These are phyloP conservation scores for Pseudocercospora pini-densiflorae DNA, from an alignment of 2,329 filamentous ascomycete genomes.

Conservation along the genomic window DNA sequence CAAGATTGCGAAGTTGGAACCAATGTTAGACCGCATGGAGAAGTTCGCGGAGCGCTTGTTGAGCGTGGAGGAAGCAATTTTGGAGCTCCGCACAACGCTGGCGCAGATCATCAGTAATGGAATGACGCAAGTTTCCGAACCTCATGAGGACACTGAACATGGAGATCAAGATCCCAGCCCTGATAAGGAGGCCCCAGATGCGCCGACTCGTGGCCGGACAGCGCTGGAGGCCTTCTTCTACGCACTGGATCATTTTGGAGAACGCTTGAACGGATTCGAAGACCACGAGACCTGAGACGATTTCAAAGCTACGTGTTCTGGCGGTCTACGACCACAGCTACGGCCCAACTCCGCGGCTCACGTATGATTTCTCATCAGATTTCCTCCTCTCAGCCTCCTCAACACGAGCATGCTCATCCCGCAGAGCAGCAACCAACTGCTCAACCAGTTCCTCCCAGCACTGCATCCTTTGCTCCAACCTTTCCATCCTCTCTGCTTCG, in stretches of 20 bases:
- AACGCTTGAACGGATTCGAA: neutral
- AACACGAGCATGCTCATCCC: neutral
- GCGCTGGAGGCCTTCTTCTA: neutral
- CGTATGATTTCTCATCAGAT: neutral
- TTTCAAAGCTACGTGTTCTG: neutral
- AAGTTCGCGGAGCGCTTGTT: neutral
- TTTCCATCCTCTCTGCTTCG: neutral
- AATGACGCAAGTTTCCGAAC: too few species aligned
- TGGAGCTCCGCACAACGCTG: neutral
- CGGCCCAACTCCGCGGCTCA: too few species aligned
- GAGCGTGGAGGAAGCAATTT: neutral
- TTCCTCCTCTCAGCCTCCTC: neutral
- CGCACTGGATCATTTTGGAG: neutral
- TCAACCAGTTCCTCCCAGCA: neutral
- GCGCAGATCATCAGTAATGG: neutral
- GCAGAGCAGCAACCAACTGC: neutral
- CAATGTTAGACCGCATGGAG: neutral
- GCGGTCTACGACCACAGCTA: neutral
- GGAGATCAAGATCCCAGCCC: too few species aligned
- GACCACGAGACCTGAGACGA: neutral
- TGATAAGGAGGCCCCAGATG: too few species aligned
- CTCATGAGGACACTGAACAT: too few species aligned
- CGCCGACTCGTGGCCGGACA: neutral
- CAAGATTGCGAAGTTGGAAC: neutral
- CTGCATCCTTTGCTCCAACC: neutral